Base-by-base conservation (phyloP, 2,329 filamentous ascomycete genomes). In the Alternaria incomplexa region DNA sequence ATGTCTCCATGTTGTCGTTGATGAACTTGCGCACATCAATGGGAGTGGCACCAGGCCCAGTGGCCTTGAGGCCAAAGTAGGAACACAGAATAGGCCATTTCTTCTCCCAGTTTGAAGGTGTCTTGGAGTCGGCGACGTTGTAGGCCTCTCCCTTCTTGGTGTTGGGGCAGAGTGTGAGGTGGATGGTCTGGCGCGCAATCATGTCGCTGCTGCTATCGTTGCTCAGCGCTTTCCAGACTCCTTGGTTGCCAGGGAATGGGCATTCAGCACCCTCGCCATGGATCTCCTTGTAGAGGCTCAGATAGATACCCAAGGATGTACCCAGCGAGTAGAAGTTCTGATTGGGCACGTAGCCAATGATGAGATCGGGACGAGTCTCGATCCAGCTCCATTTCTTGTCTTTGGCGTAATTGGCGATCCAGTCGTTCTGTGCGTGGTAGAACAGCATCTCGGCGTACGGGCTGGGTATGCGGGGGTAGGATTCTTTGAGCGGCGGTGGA, bases 1-100 rank as follows among this genome's bases (percentile, higher is more conserved):
- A 78, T 5, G 47, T 47, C 7, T 61, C 64, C n/a, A 70, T 65
- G 51, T 79, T 64, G 2, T 71, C 68, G 51, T 73, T 74, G 53
- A 78, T 76, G 51, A 72, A 79, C 11, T 66, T 57, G 4, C 71
- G 61, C n/a, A 78, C 73, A 43, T 77, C 66, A 0, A 67, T 68
- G 1, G 71, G 62, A 48, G 68, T 63, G 1, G 52, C 6, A 0
- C 51, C 23, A 0, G 75, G 74, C 0, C 68, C 71, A 6, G 77
- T 77, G 2, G 82, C 82, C 54, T 80, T 80, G 36, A 85, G 74
- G 0, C 79, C 80, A 68, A 84, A 84, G 58, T 83, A 82, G 3
- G 77, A 73, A 68, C 81, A 83, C 25, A 85, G 73, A 4, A 81
- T 69, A 1, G 83, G 82, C 83, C 83, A 85, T 64, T 83, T 83